Conservation (phyloP, 805 yeast genomes). For the Blastobotrys parvus region DNA sequence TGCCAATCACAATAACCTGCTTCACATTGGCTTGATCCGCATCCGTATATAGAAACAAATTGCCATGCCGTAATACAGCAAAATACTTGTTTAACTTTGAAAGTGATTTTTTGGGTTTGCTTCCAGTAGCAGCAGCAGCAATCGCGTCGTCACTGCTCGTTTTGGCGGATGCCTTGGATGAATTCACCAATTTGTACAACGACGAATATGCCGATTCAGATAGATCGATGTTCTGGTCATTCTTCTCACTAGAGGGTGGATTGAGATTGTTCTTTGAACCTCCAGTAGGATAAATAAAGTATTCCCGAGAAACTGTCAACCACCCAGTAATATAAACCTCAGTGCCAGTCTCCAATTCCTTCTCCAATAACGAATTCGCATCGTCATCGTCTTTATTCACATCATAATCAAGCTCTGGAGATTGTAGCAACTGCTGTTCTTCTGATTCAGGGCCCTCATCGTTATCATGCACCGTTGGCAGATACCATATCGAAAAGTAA, state of each 20-base stretch:
- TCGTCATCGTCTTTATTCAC: conserved; percentile 9
- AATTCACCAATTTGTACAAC: conserved; percentile 48
- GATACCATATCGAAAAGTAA: conserved; percentile 30
- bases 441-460: too few relatives aligned
- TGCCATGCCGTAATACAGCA: conserved; percentile 70
- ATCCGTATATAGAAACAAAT: conserved; percentile 74
- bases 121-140: too few relatives aligned
- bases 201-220: conserved; percentile 53
- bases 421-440: too few relatives aligned
- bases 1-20: conserved; percentile 70
- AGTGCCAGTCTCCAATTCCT: conserved; percentile 50
- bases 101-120: conserved; percentile 29
- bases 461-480: too few relatives aligned
- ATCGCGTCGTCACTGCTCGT: not conserved
- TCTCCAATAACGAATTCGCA: conserved; percentile 53
- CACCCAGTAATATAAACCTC: conserved; percentile 59
- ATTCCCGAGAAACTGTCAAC: conserved; percentile 78
- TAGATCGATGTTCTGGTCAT: conserved; percentile 25
- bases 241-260: conserved; percentile 24
- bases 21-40: conserved; percentile 55
- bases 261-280: conserved; percentile 27
- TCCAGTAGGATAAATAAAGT: conserved; percentile 41
- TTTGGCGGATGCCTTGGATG: conserved; percentile 11
- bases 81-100: conserved; percentile 43
- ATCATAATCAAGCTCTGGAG: too few relatives aligned